phyloP scores from a whole-genome alignment of 805 yeast genomes.

The Ogataea dorogensis region DNA sequence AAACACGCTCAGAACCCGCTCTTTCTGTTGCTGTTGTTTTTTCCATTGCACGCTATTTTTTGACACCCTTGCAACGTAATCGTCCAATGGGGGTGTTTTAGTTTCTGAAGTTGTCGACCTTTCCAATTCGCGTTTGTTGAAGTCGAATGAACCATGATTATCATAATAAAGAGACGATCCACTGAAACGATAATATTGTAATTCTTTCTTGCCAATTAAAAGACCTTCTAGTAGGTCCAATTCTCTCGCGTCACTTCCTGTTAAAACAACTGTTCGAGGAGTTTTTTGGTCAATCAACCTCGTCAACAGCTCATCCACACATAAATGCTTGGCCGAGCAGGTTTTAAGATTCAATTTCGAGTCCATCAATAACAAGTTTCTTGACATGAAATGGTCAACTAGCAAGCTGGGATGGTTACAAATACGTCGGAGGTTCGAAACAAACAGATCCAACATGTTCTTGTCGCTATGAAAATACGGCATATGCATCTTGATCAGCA shows the following conservation, averaged over 20 bases:
- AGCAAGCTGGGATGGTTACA: constrained; percentile 67
- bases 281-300: constrained; percentile 27
- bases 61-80: constrained; percentile 32
- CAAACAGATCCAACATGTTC: constrained; percentile 42
- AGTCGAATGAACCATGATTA: constrained; percentile 33
- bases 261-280: constrained; percentile 39
- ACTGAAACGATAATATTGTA: constrained; percentile 65
- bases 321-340: constrained; percentile 59
- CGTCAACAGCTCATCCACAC: constrained; percentile 50
- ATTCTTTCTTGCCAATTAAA: constrained; percentile 61
- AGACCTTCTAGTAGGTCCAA: constrained; percentile 77
- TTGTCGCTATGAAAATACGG: constrained; percentile 24
- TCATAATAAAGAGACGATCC: constrained; percentile 52
- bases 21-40: constrained; percentile 18
- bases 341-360: constrained; percentile 52
- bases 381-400: constrained; percentile 77
- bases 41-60: constrained; percentile 30
- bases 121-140: constrained; percentile 13
- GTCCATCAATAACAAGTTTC: constrained; percentile 63
- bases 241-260: constrained; percentile 64
- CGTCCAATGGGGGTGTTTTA: constrained; percentile 22
- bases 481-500: constrained; percentile 43
- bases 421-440: constrained; percentile 47
- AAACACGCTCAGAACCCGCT: constrained; percentile 35
- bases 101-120: constrained; percentile 6